Conservation (phyloP, 2,329 filamentous ascomycete genomes). For the Aulographum hederae region DNA sequence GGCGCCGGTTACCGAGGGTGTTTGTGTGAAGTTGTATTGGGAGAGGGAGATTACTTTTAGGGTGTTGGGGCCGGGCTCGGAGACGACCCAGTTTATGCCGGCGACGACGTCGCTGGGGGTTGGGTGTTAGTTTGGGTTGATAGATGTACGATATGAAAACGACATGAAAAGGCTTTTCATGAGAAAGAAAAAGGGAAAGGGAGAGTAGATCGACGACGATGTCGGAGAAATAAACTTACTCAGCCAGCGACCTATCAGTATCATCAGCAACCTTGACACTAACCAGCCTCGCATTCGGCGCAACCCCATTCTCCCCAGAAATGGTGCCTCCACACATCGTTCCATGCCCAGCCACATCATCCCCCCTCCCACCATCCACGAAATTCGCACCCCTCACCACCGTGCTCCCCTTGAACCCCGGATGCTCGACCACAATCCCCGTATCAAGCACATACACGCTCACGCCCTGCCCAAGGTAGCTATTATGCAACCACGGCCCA, state of each 20-base stretch:
- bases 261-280: slow-evolving; percentile 4
- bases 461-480: slow-evolving; percentile 4
- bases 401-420: slow-evolving; percentile 3
- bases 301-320: slow-evolving; percentile 2
- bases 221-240: too few species aligned
- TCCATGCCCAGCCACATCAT: slow-evolving; percentile 3
- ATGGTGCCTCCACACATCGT: slow-evolving; percentile 5
- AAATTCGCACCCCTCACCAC: slow-evolving; percentile 2
- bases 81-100: slow-evolving; percentile 4
- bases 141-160: too few species aligned
- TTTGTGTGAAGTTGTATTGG: slow-evolving; percentile 2
- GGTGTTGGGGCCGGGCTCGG: slow-evolving; percentile 3
- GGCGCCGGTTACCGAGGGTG: slow-evolving; percentile 2
- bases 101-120: slow-evolving; percentile 3
- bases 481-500: slow-evolving; percentile 3
- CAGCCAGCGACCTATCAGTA: slow-evolving; percentile 1
- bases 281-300: slow-evolving; percentile 1
- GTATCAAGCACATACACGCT: slow-evolving; percentile 5
- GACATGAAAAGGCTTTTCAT: too few species aligned
- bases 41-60: slow-evolving; percentile 5
- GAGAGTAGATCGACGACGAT: too few species aligned
- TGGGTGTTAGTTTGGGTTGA: too few species aligned
- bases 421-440: slow-evolving; percentile 3
- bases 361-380: slow-evolving; percentile 1
- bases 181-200: too few species aligned